These are phyloP conservation scores for Nephelium lappaceum DNA, from an alignment of 345 rosid species.

Conservation along the genomic window DNA sequence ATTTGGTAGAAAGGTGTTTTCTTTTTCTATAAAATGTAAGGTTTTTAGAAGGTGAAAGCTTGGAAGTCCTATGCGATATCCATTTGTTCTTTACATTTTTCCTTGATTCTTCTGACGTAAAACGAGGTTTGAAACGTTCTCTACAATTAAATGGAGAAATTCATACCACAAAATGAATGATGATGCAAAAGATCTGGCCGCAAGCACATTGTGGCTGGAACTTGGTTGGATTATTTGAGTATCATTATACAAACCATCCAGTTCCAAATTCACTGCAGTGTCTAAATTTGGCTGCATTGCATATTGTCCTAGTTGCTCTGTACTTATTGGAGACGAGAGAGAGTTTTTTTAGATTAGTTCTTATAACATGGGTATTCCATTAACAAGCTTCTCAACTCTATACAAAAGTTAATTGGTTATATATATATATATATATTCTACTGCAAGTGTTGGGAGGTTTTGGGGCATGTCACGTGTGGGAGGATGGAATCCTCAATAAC, in stretches of 20 bases:
- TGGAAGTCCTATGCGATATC: neutral
- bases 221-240: neutral
- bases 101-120: neutral
- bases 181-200: neutral
- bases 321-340: neutral
- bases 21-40: neutral
- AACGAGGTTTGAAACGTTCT: neutral
- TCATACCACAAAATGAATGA: neutral
- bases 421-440: neutral
- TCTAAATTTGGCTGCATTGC: neutral
- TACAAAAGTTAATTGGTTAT: neutral
- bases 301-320: neutral
- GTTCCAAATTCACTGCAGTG: neutral
- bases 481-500: constrained; percentile 8
- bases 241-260: neutral
- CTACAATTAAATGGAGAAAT: neutral
- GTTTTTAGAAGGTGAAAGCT: neutral
- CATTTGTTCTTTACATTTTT: neutral
- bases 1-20: neutral
- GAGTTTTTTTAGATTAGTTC: neutral
- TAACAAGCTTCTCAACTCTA: neutral
- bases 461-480: neutral
- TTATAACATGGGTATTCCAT: neutral
- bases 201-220: neutral
- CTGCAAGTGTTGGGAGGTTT: neutral